Base-by-base conservation (phyloP, 2,329 filamentous ascomycete genomes). In the Penicillium sp. region DNA sequence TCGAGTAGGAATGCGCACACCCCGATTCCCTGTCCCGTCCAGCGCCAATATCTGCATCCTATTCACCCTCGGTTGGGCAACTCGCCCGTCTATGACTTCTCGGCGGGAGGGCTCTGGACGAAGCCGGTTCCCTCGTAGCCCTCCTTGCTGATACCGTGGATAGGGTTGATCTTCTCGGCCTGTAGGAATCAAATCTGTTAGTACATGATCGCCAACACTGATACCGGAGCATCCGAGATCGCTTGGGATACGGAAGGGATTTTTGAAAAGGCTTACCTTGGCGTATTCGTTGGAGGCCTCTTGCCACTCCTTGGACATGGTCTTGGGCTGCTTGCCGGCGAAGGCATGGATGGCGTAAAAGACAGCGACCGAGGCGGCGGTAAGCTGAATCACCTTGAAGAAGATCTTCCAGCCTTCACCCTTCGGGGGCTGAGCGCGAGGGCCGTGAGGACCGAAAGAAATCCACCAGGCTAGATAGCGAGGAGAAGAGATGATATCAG, bases 291-390 rank as follows among this genome's bases (percentile, higher is more conserved):
- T 95, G 55, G 82, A 77, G 56, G 84, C 84, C 75, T 96, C 88
- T 74, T 98, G 87, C 80, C 85, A 96, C 72, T 98, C 92, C 76
- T 86, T 85, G 72, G 75, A 90, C 89, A 98, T 94, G 60, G 90
- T 94, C 67, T 75, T 73, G 53, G 92, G 92, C 48, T 77, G 61
- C 44, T 79, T 77, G 64, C 78, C 76, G 59, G 84, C 87, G 65
- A 85, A 82, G 53, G 76, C 52, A 59, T 89, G 84, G 64, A 85
- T 77, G 57, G 68, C 47, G 57, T 72, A 73, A 73, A 96, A 96
- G 67, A 95, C 45, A 50, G 69, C 76, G 54, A 84, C 68, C 52
- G 82, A 82, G 57, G 73, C 76, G 47, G 69, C 72, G 51, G 93
- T 60, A 60, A 85, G 84, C 57, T 82, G 66, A 45, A 73, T 62